phyloP scores from a whole-genome alignment of 1,139 yeast species.

The Magnusiomyces ingens region DNA sequence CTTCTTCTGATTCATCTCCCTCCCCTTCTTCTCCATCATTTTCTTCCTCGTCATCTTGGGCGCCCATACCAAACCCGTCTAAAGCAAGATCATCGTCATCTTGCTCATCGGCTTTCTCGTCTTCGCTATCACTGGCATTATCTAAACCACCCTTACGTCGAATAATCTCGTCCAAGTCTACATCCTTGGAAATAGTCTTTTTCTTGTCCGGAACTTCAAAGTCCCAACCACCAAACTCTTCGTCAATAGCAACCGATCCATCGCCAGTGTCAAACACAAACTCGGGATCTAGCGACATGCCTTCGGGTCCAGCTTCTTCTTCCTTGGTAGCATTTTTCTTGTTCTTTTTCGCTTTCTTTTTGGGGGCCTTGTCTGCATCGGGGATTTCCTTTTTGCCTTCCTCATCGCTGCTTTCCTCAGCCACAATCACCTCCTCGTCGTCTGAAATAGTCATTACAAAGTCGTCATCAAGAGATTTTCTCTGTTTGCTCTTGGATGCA shows the following conservation, averaged over 20 bases:
- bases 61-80: conserved; percentile 74
- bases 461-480: conserved; percentile 30
- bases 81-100: conserved; percentile 54
- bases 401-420: conserved; percentile 39
- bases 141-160: conserved; percentile 48
- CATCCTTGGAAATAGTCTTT: conserved; percentile 40
- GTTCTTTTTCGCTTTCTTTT: conserved; percentile 26
- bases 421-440: conserved; percentile 47
- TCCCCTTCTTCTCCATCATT: conserved; percentile 37
- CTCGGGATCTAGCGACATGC: conserved; percentile 43
- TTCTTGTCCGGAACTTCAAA: conserved; percentile 44
- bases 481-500: neutral
- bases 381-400: conserved; percentile 22
- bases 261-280: conserved; percentile 63
- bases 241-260: conserved; percentile 29
- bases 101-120: conserved; percentile 31
- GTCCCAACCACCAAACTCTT: conserved; percentile 73
- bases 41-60: conserved; percentile 35
- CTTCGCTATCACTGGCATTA: conserved; percentile 33
- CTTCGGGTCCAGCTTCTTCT: conserved; percentile 31
- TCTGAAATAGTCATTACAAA: conserved; percentile 65
- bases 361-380: conserved; percentile 26
- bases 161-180: conserved; percentile 81
- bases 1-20: conserved; percentile 38
- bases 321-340: conserved; percentile 25